Conservation (phyloP, 768 basidiomycete genomes). For the Amanita brunnescens region DNA sequence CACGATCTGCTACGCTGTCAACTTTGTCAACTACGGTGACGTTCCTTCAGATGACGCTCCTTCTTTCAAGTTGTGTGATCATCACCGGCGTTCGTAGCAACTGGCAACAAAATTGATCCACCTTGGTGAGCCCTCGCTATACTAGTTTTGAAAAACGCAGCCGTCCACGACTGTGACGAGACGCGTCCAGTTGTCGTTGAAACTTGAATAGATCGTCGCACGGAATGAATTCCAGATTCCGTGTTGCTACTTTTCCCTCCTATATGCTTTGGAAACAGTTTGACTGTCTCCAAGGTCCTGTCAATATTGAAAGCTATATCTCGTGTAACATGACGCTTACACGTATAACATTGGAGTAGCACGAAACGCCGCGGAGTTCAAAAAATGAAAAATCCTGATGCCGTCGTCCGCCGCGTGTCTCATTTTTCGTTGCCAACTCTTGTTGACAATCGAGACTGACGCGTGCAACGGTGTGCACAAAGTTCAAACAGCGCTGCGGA, state of each 20-base stretch:
- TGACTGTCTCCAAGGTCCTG: too few relatives aligned
- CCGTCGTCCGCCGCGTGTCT: not conserved
- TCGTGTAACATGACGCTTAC: not conserved
- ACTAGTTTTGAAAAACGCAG: not conserved
- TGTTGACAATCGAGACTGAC: not conserved
- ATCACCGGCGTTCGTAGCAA: not conserved
- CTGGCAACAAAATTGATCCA: not conserved
- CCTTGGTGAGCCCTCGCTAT: not conserved
- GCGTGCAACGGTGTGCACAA: too few relatives aligned
- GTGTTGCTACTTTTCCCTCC: too few relatives aligned
- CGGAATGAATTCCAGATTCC: too few relatives aligned
- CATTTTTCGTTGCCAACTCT: not conserved
- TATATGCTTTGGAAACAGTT: too few relatives aligned
- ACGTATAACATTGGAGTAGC: not conserved
- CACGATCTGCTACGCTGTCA: not conserved
- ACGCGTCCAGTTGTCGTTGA: too few relatives aligned
- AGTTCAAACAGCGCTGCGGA: slow-evolving; percentile 1
- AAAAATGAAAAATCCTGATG: not conserved
- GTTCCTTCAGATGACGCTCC: not conserved
- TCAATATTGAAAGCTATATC: too few relatives aligned
- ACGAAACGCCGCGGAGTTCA: not conserved
- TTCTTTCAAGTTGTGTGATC: not conserved
- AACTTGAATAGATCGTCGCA: too few relatives aligned
- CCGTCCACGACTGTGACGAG: too few relatives aligned
- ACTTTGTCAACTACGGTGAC: not conserved